phyloP scores from a whole-genome alignment of 371 early-diverging fungal genomes.

The Circinella minor region DNA sequence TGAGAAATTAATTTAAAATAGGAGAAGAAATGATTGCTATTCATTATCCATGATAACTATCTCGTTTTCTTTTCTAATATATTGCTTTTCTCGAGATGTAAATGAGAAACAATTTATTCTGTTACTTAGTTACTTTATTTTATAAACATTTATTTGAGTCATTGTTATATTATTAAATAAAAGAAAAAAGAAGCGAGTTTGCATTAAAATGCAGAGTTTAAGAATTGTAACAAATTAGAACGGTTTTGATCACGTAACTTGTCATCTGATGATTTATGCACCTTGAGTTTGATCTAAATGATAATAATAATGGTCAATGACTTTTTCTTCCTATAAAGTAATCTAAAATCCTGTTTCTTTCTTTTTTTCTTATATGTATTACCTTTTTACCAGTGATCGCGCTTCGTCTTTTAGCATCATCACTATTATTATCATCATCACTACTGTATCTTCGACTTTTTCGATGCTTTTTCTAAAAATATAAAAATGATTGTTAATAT shows the following conservation, averaged over 20 bases:
- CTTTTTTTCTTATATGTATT: background rate
- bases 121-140: no score
- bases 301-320: background rate
- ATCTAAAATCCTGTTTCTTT: background rate
- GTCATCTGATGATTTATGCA: constrained; percentile 35
- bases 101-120: no score
- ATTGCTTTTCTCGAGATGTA: no score
- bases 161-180: no score
- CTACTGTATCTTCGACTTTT: background rate
- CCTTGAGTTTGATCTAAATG: constrained; percentile 36
- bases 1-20: no score
- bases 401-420: constrained; percentile 26
- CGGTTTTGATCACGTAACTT: constrained; percentile 37
- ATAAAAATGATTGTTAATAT: background rate
- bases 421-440: constrained; percentile 2
- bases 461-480: constrained; percentile 9
- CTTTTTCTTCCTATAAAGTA: no score
- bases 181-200: no score
- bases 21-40: no score
- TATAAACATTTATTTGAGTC: no score
- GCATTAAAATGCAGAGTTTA: constrained; percentile 41
- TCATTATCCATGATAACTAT: no score
- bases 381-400: constrained; percentile 42
- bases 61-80: no score
- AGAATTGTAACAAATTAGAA: constrained; percentile 34